A percentile compares a stretch with the other conserved stretches of the same genome.
phyloP scores from a whole-genome alignment of 305 asterid species.

The Salvia sclarea region DNA sequence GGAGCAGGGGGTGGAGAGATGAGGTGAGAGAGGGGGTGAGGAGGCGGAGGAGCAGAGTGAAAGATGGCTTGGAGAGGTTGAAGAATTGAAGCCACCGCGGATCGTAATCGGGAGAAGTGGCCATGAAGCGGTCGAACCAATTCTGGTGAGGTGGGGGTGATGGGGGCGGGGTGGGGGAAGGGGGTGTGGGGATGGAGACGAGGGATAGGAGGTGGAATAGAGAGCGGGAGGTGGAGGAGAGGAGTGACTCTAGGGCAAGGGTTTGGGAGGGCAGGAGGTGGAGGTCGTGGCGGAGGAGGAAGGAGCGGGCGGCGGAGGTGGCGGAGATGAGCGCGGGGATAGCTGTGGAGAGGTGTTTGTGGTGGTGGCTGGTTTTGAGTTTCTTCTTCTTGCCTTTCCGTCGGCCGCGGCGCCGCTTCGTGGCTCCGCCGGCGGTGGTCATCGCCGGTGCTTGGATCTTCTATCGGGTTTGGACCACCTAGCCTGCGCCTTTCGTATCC shows the following conservation, averaged over 20 bases:
- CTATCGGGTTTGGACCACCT: too few relatives aligned
- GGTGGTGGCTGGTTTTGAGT: slow-evolving; percentile 26
- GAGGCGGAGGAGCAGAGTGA: slow-evolving; percentile 79
- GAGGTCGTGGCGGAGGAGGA: slow-evolving; percentile 75
- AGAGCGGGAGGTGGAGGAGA: slow-evolving; percentile 61
- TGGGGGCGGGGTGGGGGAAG: slow-evolving; percentile 27
- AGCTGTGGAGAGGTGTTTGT: slow-evolving; percentile 43
- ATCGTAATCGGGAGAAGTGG: slow-evolving; percentile 53
- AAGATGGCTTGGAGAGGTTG: slow-evolving; percentile 69
- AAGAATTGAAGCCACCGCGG: slow-evolving; percentile 70
- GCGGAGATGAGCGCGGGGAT: slow-evolving; percentile 67
- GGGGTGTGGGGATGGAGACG: slow-evolving; percentile 37
- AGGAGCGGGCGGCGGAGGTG: slow-evolving; percentile 62
- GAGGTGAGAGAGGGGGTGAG: slow-evolving; percentile 62
- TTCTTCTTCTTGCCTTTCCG: slow-evolving; percentile 37
- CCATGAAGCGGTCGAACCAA: slow-evolving; percentile 59
- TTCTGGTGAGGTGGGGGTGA: slow-evolving; percentile 29
- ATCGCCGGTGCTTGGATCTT: slow-evolving; percentile 31
- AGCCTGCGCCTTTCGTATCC: too few relatives aligned
- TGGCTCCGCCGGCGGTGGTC: slow-evolving; percentile 46
- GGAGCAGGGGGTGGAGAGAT: slow-evolving; percentile 53
- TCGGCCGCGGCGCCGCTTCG: slow-evolving; percentile 45
- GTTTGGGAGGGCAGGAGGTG: slow-evolving; percentile 73
- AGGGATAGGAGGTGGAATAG: slow-evolving; percentile 41
- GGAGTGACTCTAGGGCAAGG: slow-evolving; percentile 65